Base-by-base conservation (phyloP, 331 rosid species). In the Prunus yedoensis region DNA sequence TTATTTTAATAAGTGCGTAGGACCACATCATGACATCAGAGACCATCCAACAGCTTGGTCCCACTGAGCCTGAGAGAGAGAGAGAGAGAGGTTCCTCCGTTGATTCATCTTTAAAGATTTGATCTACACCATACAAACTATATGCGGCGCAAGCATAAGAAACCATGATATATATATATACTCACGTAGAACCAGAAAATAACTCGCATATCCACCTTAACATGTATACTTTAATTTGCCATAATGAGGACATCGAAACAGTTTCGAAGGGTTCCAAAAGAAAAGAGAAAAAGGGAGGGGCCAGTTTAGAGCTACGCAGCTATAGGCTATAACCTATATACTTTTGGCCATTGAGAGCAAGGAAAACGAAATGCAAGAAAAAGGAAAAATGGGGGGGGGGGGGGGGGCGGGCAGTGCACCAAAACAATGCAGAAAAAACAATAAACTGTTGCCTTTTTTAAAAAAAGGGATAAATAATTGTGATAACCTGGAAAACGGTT, bases 401-500 rank as follows among this genome's bases (percentile, higher is more conserved):
- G n/a, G n/a, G n/a, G n/a, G n/a, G n/a, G n/a, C n/a, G n/a, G 57
- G 8, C 41, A 35, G 43, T 20, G 49, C 47, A 32, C 66, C n/a
- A 57, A 72, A 21, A 46, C 27, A 25, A 66, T 27, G 52, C 25
- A 20, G 16, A 4, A 79, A 54, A 46, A 2, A 73, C n/a, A 11
- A 35, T 17, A 61, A 59, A 51, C 21, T 59, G 47, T 68, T 32
- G 27, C 60, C 5, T 67, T 67, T 57, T 30, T 28, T 0, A 3
- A 3, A 30, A 10, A 2, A n/a, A 38, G 2, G 66, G 21, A 30
- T 8, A 20, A 66, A 20, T 66, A 38, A 20, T 20, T 64, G 47
- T 16, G 23, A 67, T 2, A 65, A 61, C 23, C 57, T 32, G 70
- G 68, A 64, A 64, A 75, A 52, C 80, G 56, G 80, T 62, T 67